Conservation (phyloP, 176 grass and related monocot species). For the Cymbopogon citratus region DNA sequence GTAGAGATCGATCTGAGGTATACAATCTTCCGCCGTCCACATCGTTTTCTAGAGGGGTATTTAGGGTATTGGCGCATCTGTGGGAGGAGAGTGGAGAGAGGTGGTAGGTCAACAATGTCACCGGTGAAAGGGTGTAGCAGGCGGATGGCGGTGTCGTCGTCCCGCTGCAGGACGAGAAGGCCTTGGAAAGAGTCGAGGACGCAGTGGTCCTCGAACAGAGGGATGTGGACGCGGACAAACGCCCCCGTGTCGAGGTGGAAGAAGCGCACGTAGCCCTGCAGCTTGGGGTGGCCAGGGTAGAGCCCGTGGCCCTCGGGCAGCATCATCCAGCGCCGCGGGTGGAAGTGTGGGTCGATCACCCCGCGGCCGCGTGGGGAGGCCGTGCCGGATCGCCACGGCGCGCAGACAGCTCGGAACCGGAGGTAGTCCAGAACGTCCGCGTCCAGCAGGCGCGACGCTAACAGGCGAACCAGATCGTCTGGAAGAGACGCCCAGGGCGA, state of each 20-base stretch:
- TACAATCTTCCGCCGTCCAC: neutral
- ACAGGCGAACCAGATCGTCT: neutral
- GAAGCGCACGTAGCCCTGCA: neutral
- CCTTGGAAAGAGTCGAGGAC: neutral
- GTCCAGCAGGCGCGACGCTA: neutral
- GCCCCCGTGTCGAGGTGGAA: neutral
- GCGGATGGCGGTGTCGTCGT: neutral
- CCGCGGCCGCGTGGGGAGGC: neutral
- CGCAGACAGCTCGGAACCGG: neutral
- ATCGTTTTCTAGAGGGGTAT: neutral
- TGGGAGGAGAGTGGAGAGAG: neutral
- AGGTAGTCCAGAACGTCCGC: neutral
- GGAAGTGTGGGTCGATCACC: neutral
- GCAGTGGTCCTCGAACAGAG: neutral
- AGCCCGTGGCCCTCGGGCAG: neutral
- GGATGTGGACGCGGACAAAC: neutral
- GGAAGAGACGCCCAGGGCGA: neutral
- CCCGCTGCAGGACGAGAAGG: constrained; percentile 1
- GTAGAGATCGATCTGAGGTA: neutral
- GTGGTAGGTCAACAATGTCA: neutral
- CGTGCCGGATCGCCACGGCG: neutral
- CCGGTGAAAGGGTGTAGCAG: constrained; percentile 12
- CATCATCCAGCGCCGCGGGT: constrained; percentile 10
- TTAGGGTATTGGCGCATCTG: neutral
- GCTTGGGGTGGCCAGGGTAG: neutral